Evolutionary conservation across 2,329 filamentous ascomycete genomes (phyloP).

Genomic region (Talaromyces marneffei): DNA sequence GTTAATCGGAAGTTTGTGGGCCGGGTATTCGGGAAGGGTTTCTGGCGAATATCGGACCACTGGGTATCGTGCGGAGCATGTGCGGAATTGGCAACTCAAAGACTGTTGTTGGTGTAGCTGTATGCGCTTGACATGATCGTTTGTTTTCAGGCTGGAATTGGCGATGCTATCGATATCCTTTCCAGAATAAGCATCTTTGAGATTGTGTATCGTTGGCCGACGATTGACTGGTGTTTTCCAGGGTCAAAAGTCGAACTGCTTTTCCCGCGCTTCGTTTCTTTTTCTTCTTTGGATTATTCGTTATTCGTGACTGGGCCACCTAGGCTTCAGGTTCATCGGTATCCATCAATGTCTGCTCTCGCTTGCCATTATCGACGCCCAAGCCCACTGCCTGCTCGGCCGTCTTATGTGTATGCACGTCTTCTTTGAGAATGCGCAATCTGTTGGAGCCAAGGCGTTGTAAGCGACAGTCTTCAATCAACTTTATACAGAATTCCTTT

Average conservation of each 20-base stretch:
- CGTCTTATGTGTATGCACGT: conserved; percentile 78
- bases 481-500: too few relatives aligned
- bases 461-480: not conserved
- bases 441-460: conserved; percentile 41
- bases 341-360: conserved; percentile 32
- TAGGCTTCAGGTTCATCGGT: conserved; percentile 32
- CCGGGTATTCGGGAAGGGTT: conserved; percentile 12
- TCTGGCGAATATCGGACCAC: conserved; percentile 15
- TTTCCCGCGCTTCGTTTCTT: not conserved
- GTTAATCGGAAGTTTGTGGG: conserved; percentile 15
- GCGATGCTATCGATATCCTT: too few relatives aligned
- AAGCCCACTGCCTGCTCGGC: conserved; percentile 75
- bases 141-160: not conserved
- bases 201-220: too few relatives aligned
- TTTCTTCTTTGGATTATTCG: not conserved
- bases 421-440: conserved; percentile 73
- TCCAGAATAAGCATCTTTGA: too few relatives aligned
- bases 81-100: not conserved
- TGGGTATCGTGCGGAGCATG: not conserved
- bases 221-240: too few relatives aligned
- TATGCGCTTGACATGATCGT: not conserved
- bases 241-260: not conserved
- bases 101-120: too few relatives aligned
- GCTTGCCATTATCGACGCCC: conserved; percentile 59
- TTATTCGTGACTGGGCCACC: not conserved